Conservation (phyloP, 345 rosid species). For the Abelmoschus esculentus region DNA sequence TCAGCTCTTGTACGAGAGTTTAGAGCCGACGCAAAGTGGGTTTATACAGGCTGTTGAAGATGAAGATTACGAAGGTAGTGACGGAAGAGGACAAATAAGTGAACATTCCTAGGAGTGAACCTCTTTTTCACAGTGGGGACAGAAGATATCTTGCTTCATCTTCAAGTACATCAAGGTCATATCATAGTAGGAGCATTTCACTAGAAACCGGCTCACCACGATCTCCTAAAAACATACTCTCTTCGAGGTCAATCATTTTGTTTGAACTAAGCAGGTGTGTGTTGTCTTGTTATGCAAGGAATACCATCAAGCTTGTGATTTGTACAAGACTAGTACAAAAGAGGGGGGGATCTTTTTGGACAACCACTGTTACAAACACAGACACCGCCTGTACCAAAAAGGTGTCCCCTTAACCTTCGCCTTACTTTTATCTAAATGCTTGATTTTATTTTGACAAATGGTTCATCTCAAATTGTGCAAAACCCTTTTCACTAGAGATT, state of each 20-base stretch:
- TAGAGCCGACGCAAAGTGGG: constrained; percentile 49
- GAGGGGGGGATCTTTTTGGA: too few species aligned
- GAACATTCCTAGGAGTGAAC: neutral
- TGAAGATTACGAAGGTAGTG: constrained; percentile 54
- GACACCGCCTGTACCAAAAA: constrained; percentile 35
- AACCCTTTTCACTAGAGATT: constrained; percentile 6
- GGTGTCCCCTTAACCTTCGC: constrained; percentile 24
- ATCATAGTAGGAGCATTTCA: too few species aligned
- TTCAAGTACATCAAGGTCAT: neutral
- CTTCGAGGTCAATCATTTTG: too few species aligned
- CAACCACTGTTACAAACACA: neutral
- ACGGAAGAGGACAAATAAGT: constrained; percentile 41
- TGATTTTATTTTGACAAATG: neutral
- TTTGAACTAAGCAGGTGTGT: too few species aligned
- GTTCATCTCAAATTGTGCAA: neutral
- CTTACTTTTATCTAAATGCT: neutral
- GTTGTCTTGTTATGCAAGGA: too few species aligned
- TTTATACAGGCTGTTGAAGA: constrained; percentile 39
- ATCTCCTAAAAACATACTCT: too few species aligned
- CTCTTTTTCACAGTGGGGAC: neutral
- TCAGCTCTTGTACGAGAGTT: constrained; percentile 70
- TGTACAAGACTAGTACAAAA: too few species aligned
- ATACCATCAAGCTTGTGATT: too few species aligned
- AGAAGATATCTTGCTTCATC: neutral
- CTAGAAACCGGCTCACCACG: too few species aligned